phyloP scores from a whole-genome alignment of 129 eudicot genomes.

The Helianthus tuberosus region DNA sequence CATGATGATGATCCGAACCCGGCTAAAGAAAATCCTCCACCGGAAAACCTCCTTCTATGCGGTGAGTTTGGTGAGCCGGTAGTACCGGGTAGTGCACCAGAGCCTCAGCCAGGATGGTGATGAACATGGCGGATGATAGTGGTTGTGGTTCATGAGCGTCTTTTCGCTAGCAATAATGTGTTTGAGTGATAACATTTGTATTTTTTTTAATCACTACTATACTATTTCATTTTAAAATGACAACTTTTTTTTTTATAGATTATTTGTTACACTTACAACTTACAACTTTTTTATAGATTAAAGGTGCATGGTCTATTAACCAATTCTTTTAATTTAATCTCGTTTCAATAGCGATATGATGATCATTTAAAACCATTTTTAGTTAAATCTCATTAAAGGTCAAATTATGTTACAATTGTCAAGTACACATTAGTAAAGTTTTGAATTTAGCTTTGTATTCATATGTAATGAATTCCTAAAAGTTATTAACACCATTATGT shows the following conservation, averaged over 20 bases:
- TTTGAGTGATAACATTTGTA: neutral
- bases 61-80: slow-evolving; percentile 43
- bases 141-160: neutral
- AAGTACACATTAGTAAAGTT: no score
- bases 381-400: no score
- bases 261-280: neutral
- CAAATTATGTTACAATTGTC: no score
- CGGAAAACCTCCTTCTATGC: slow-evolving; percentile 60
- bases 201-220: neutral
- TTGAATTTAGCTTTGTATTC: no score
- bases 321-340: no score
- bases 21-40: slow-evolving; percentile 71
- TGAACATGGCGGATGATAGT: neutral
- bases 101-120: slow-evolving; percentile 36
- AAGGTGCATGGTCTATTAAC: no score
- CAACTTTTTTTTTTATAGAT: neutral
- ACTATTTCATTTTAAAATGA: no score
- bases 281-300: no score
- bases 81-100: slow-evolving; percentile 42
- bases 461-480: no score
- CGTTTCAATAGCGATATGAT: no score
- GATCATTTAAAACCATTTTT: no score
- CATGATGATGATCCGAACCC: slow-evolving; percentile 65
- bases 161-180: neutral
- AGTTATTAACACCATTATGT: no score